phyloP scores from a whole-genome alignment of 768 basidiomycete species.

The Tylopilus subfusipes region DNA sequence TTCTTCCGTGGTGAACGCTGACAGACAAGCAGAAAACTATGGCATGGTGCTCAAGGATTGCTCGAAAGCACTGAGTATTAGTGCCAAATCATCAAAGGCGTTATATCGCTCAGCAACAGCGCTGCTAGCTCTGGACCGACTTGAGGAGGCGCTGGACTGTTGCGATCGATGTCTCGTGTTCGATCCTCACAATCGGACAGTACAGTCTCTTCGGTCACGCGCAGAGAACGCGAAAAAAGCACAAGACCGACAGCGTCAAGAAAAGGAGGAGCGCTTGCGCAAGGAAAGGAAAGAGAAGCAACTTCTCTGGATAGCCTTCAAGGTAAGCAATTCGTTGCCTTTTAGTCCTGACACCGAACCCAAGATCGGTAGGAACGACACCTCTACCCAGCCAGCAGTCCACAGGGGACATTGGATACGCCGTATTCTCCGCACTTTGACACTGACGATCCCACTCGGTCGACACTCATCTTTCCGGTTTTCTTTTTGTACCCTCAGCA shows the following conservation, averaged over 20 bases:
- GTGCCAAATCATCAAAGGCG: slow-evolving; percentile 71
- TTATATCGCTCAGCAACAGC: slow-evolving; percentile 83
- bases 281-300: slow-evolving; percentile 51
- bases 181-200: slow-evolving; percentile 54
- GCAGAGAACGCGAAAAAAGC: slow-evolving; percentile 43
- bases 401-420: slow-evolving; percentile 47
- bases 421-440: slow-evolving; percentile 67
- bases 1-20: background rate
- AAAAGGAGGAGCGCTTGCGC: slow-evolving; percentile 45
- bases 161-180: slow-evolving; percentile 64
- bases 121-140: slow-evolving; percentile 66
- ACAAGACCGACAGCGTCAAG: slow-evolving; percentile 50
- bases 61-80: slow-evolving; percentile 62
- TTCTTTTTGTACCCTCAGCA: slow-evolving; percentile 94
- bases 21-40: slow-evolving; percentile 65
- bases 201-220: slow-evolving; percentile 48
- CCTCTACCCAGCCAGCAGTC: slow-evolving; percentile 52
- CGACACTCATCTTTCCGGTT: slow-evolving; percentile 74
- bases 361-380: slow-evolving; percentile 61
- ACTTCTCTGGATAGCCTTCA: slow-evolving; percentile 56
- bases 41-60: slow-evolving; percentile 85
- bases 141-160: slow-evolving; percentile 82
- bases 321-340: slow-evolving; percentile 43
- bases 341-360: background rate
- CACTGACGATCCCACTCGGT: slow-evolving; percentile 53